A percentile compares a stretch with the other conserved stretches of the same genome.
phyloP scores from a whole-genome alignment of 495 filamentous ascomycete genomes.

The Aspergillus biplanus region DNA sequence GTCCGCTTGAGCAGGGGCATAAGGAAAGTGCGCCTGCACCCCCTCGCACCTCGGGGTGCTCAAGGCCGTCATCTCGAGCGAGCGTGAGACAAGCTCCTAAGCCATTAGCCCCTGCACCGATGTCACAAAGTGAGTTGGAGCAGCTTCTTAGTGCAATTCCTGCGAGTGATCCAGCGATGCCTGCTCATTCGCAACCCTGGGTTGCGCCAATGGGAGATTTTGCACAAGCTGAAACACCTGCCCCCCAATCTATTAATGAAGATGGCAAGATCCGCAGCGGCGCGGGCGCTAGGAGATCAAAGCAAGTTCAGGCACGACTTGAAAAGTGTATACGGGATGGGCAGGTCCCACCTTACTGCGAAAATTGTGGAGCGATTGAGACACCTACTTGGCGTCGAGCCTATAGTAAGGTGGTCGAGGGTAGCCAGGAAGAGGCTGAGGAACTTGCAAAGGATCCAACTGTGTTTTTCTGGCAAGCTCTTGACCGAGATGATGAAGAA shows the following conservation, averaged over 20 bases:
- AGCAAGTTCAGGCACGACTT: slow-evolving; percentile 53
- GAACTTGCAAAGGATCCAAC: slow-evolving; percentile 68
- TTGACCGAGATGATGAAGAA: slow-evolving; percentile 62
- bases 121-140: slow-evolving; percentile 40
- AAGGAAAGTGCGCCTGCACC: slow-evolving; percentile 26
- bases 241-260: slow-evolving; percentile 29
- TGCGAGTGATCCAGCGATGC: slow-evolving; percentile 59
- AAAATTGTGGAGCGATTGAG: slow-evolving; percentile 91
- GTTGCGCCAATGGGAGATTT: slow-evolving; percentile 48
- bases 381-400: slow-evolving; percentile 95
- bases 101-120: slow-evolving; percentile 44
- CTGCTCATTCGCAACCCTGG: slow-evolving; percentile 51
- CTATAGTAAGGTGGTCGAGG: slow-evolving; percentile 69
- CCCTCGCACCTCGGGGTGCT: slow-evolving; percentile 33
- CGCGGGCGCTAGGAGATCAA: slow-evolving; percentile 39
- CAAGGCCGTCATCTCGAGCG: slow-evolving; percentile 44
- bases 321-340: slow-evolving; percentile 70
- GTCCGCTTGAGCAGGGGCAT: slow-evolving; percentile 16
- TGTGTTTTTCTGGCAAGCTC: slow-evolving; percentile 63
- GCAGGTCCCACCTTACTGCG: slow-evolving; percentile 80
- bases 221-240: slow-evolving; percentile 38
- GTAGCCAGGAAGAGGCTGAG: slow-evolving; percentile 63
- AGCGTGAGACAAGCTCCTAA: slow-evolving; percentile 43
- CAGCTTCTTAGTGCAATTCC: slow-evolving; percentile 48
- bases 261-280: slow-evolving; percentile 41